Evolutionary conservation across 371 early-diverging fungal species (phyloP).

Genomic region (Mucor circinelloides): DNA sequence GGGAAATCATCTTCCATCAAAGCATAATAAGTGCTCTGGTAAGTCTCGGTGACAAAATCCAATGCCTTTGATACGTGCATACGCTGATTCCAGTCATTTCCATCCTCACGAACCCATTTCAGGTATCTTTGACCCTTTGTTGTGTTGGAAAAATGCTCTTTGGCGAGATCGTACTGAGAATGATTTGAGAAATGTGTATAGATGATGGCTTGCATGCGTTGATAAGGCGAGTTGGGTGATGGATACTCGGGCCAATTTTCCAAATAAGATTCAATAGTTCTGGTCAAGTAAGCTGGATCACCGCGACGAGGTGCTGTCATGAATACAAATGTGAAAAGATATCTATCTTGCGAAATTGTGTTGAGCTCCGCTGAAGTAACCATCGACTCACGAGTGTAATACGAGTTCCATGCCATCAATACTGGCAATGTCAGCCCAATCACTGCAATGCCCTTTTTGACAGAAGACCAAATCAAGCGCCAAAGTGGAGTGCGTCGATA

Average conservation of each 20-base stretch:
- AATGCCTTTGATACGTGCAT: conserved; percentile 59
- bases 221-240: conserved; percentile 45
- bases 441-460: conserved; percentile 29
- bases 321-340: conserved; percentile 56
- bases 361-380: conserved; percentile 42
- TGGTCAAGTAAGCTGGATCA: conserved; percentile 52
- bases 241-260: conserved; percentile 56
- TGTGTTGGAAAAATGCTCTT: conserved; percentile 37
- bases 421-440: conserved; percentile 34
- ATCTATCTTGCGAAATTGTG: conserved; percentile 39
- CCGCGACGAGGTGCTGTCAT: conserved; percentile 65
- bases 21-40: conserved; percentile 37
- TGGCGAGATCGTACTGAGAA: conserved; percentile 50
- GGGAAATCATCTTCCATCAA: conserved; percentile 58
- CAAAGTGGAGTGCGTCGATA: conserved; percentile 46
- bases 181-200: conserved; percentile 66
- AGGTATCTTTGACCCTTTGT: conserved; percentile 57
- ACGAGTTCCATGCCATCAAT: conserved; percentile 42
- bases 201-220: conserved; percentile 56
- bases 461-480: conserved; percentile 37
- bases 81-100: conserved; percentile 53
- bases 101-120: conserved; percentile 56
- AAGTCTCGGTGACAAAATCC: conserved; percentile 28
- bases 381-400: conserved; percentile 37
- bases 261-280: conserved; percentile 57